Base-by-base conservation (phyloP, 2,329 filamentous ascomycete species). In the Penicillium sclerotiorum region DNA sequence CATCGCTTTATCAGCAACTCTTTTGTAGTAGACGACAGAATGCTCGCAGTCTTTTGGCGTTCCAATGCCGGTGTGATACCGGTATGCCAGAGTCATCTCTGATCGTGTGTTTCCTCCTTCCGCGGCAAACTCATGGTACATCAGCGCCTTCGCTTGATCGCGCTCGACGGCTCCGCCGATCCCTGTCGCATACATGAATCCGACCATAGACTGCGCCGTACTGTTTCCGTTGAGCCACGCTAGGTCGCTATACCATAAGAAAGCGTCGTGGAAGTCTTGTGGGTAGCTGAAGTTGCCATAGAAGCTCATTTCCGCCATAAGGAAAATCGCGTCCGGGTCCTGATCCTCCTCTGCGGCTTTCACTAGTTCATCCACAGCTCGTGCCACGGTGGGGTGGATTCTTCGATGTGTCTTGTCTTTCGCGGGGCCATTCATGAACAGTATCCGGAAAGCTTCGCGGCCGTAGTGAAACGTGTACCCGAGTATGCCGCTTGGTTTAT, bases 111-210 rank as follows among this genome's bases (percentile, higher is more conserved):
- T 85, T 17, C 90, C 93, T 47, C 84, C 84, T 57, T 91, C 80
- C 1, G 94, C 94, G 0, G 94, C 93, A 67, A 97, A 94, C 0
- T 90, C 95, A 70, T 99, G 93, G 71, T 96, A 97, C 33, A 97
- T 77, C 62, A 97, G 79, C 3, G 94, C 90, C 71, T 90, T 92
- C 9, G 92, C 92, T 73, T 97, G 94, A 63, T 99, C 89, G 36
- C 84, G 82, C 66, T 89, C 83, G 5, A 96, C 89, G 1, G 86
- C 86, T 25, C 84, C 84, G 13, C 90, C 92, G 50, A 99, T 80
- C 0, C 94, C 94, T 0, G 94, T 99, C 28, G 92, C 92, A 72
- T 99, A 93, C 82, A 96, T 94, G 61, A 99, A 84, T 0, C 90
- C 94, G 39, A 97, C 69, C 93, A 99, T 96, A 72, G 95, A 88